phyloP scores from a whole-genome alignment of 352 stramenopile genomes.

The Thraustotheca clavata region DNA sequence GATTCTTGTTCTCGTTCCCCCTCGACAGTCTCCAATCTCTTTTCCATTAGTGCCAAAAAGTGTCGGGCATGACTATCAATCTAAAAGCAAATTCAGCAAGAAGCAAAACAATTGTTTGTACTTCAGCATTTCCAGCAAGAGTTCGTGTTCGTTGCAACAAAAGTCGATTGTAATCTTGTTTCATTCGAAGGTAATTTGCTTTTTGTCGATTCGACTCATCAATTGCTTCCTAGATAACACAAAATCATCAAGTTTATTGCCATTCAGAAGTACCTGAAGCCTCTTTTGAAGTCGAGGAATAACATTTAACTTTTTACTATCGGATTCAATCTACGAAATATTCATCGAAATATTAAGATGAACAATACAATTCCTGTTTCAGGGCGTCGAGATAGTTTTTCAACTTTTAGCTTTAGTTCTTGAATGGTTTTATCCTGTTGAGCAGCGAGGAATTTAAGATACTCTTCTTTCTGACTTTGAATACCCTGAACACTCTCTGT shows the following conservation, averaged over 20 bases:
- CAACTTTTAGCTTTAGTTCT: slow-evolving; percentile 34
- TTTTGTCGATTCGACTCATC: slow-evolving; percentile 37
- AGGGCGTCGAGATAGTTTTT: slow-evolving; percentile 27
- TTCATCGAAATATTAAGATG: background rate
- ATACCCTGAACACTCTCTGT: slow-evolving; percentile 28
- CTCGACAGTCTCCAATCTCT: slow-evolving; percentile 33
- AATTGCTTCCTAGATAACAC: slow-evolving; percentile 28
- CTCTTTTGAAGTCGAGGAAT: slow-evolving; percentile 16
- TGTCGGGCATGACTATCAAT: slow-evolving; percentile 30
- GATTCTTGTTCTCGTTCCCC: slow-evolving; percentile 31
- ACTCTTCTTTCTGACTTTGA: slow-evolving; percentile 37
- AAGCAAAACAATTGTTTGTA: background rate
- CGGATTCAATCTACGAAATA: background rate
- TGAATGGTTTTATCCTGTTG: slow-evolving; percentile 46
- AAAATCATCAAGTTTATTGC: background rate
- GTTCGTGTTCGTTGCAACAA: slow-evolving; percentile 37
- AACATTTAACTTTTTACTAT: background rate
- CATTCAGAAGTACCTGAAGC: background rate
- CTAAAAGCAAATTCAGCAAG: background rate
- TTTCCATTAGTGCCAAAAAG: slow-evolving; percentile 36
- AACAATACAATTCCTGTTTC: background rate
- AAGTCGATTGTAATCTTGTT: slow-evolving; percentile 39
- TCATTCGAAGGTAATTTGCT: slow-evolving; percentile 37
- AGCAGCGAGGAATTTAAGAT: slow-evolving; percentile 35
- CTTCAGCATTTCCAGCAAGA: slow-evolving; percentile 28